phyloP scores from a whole-genome alignment of 2,329 filamentous ascomycete species.

The Teratosphaeria gauchensis region DNA sequence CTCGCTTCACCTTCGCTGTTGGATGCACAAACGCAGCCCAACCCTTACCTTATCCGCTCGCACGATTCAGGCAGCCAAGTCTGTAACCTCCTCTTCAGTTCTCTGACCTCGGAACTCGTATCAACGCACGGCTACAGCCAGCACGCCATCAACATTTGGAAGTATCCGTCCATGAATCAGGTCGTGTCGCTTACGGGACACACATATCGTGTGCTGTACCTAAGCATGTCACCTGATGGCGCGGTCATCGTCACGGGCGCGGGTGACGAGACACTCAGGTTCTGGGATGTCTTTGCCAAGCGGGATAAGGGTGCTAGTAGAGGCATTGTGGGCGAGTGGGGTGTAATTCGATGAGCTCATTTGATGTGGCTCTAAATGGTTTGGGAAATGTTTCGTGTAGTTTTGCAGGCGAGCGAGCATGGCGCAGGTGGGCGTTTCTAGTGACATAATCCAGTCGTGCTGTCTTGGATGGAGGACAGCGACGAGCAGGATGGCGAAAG shows the following conservation, averaged over 20 bases:
- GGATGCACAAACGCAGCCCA: slow-evolving; percentile 18
- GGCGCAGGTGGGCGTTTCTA: neutral
- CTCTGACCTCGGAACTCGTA: slow-evolving; percentile 95
- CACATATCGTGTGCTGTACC: slow-evolving; percentile 89
- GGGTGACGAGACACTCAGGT: slow-evolving; percentile 88
- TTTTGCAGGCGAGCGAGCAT: neutral
- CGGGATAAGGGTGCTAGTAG: slow-evolving; percentile 47
- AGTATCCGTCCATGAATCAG: slow-evolving; percentile 96
- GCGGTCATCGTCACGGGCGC: slow-evolving; percentile 90
- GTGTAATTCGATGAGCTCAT: slow-evolving; percentile 50
- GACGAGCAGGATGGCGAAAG: neutral
- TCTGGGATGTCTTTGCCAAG: slow-evolving; percentile 93
- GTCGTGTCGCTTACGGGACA: slow-evolving; percentile 92
- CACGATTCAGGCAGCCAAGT: slow-evolving; percentile 96
- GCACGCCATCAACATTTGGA: slow-evolving; percentile 99
- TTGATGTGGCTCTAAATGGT: neutral
- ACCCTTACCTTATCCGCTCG: slow-evolving; percentile 54
- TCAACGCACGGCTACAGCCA: slow-evolving; percentile 95
- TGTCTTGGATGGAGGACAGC: too few relatives aligned
- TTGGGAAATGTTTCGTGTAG: neutral
- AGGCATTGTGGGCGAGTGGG: slow-evolving; percentile 59
- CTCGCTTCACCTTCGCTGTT: slow-evolving; percentile 10
- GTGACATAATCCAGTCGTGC: too few relatives aligned
- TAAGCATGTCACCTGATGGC: slow-evolving; percentile 95
- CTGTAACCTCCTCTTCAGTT: slow-evolving; percentile 96